These are phyloP conservation scores for Leucosporidium creatinivorum DNA, from an alignment of 768 basidiomycete species.

Conservation along the genomic window DNA sequence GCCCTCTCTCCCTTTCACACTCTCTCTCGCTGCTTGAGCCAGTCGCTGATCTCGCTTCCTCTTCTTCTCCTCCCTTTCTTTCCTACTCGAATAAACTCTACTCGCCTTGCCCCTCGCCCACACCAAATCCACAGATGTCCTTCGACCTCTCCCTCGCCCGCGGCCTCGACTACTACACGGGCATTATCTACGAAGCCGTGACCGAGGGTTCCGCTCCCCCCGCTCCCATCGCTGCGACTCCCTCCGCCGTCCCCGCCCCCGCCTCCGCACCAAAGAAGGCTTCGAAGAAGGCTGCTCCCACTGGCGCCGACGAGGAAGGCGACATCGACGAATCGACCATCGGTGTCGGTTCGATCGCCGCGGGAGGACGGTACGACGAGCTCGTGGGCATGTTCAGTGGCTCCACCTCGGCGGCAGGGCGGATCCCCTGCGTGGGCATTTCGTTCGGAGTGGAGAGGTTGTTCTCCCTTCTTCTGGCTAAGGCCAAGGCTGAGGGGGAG, in stretches of 20 bases:
- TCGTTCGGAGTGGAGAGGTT: constrained; percentile 89
- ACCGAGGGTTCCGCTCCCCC: constrained; percentile 92
- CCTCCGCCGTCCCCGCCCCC: constrained; percentile 34
- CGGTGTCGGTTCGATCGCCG: constrained; percentile 98
- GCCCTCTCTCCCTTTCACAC: too few relatives aligned
- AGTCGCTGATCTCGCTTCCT: neutral
- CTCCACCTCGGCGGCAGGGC: constrained; percentile 27
- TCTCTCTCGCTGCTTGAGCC: neutral
- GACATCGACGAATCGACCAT: constrained; percentile 88
- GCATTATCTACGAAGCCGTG: constrained; percentile 93
- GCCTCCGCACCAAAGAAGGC: constrained; percentile 41
- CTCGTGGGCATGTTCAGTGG: constrained; percentile 78
- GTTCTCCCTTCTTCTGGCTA: constrained; percentile 82
- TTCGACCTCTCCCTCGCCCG: constrained; percentile 97
- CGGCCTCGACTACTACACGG: constrained; percentile 96
- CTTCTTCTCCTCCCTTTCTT: neutral
- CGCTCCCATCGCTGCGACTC: constrained; percentile 52
- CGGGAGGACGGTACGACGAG: constrained; percentile 91
- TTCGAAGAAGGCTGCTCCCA: constrained; percentile 41
- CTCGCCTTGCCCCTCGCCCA: neutral
- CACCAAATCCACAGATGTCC: constrained; percentile 55
- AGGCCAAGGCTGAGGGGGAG: constrained; percentile 50
- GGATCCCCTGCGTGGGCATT: constrained; percentile 82
- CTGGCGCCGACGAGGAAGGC: constrained; percentile 54
- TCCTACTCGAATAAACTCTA: too few relatives aligned